Percentiles rank a stretch among this genome's conserved stretches.
These are phyloP conservation scores for Pseudognaphalium luteoalbum DNA, from an alignment of 129 eudicot species.

Conservation along the genomic window DNA sequence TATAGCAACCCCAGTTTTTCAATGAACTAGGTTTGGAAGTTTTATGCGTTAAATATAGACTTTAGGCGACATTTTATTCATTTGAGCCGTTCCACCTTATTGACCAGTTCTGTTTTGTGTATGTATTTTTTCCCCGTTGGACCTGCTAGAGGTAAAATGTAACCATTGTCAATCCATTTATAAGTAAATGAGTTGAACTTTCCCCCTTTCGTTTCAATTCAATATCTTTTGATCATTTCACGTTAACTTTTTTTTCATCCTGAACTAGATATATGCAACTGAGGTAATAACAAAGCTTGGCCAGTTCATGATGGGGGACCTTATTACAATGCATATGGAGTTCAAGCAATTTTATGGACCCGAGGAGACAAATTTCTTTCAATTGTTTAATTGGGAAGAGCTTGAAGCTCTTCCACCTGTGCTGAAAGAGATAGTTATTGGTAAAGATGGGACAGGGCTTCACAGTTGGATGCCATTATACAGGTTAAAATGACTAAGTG, in stretches of 20 bases:
- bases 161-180: background rate
- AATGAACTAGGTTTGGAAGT: too few species aligned
- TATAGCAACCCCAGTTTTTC: too few species aligned
- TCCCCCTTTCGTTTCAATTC: background rate
- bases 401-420: slow-evolving; percentile 72
- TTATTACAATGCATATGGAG: slow-evolving; percentile 80
- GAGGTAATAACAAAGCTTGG: slow-evolving; percentile 75
- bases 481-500: slow-evolving; percentile 46
- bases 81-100: too few species aligned
- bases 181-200: background rate
- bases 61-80: too few species aligned
- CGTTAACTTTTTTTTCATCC: slow-evolving; percentile 2
- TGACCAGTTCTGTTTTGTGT: too few species aligned
- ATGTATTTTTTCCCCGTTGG: background rate
- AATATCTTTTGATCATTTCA: background rate
- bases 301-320: slow-evolving; percentile 88
- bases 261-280: slow-evolving; percentile 74
- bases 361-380: slow-evolving; percentile 42
- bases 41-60: too few species aligned
- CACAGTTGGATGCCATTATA: slow-evolving; percentile 83
- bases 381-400: slow-evolving; percentile 73
- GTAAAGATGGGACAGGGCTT: slow-evolving; percentile 64
- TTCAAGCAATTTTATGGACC: slow-evolving; percentile 81
- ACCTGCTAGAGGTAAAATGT: background rate
- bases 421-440: slow-evolving; percentile 57